Conservation (phyloP, 495 filamentous ascomycete species). For the Aspergillus coremiiformis region DNA sequence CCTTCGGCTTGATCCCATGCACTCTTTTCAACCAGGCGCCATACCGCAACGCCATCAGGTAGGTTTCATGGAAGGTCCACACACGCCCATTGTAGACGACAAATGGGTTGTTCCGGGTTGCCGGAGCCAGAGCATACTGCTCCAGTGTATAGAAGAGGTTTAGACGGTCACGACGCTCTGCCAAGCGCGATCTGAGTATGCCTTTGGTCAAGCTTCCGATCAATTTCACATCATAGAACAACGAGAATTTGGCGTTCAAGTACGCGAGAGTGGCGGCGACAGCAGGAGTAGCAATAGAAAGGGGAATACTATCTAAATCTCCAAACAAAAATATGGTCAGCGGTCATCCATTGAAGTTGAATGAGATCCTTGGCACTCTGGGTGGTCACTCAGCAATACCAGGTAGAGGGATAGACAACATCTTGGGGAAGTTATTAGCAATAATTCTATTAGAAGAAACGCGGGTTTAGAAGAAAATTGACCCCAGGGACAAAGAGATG, state of each 20-base stretch:
- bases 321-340: background rate
- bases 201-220: conserved; percentile 43
- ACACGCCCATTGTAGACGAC: conserved; percentile 66
- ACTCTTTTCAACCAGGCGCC: conserved; percentile 72
- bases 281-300: conserved; percentile 54
- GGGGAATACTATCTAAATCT: conserved; percentile 29
- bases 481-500: too few species aligned
- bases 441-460: background rate
- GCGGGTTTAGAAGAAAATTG: too few species aligned
- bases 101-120: conserved; percentile 50
- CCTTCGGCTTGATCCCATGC: conserved; percentile 61
- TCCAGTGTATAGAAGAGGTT: conserved; percentile 82
- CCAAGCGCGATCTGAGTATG: conserved; percentile 29
- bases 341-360: background rate
- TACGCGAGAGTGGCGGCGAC: conserved; percentile 67
- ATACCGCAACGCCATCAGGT: conserved; percentile 67
- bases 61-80: conserved; percentile 78
- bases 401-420: conserved; percentile 7
- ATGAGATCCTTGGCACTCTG: background rate
- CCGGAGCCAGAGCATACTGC: conserved; percentile 49
- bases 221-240: conserved; percentile 58
- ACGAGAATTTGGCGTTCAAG: conserved; percentile 62
- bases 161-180: conserved; percentile 49
- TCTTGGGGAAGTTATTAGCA: too few species aligned
- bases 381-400: conserved; percentile 4